A percentile compares a stretch with the other conserved stretches of the same genome.
These are phyloP conservation scores for Hippophae rhamnoides DNA, from an alignment of 306 rosid genomes.

Conservation along the genomic window DNA sequence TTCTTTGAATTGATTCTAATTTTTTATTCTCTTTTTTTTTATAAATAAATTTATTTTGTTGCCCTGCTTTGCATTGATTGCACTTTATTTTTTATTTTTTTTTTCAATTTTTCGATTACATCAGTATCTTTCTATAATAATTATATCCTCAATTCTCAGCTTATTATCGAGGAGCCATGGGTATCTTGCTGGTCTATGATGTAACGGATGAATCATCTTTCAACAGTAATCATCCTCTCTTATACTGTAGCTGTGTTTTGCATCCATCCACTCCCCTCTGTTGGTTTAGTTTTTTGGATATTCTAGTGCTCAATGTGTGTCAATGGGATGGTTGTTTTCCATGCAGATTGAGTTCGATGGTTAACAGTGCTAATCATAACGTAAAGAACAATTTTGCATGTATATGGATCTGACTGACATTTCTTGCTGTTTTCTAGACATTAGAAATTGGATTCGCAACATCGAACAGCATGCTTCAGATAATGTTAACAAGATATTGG, in stretches of 20 bases:
- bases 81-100: neutral
- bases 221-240: constrained; percentile 55
- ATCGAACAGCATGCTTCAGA: constrained; percentile 97
- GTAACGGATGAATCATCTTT: constrained; percentile 93
- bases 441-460: constrained; percentile 91
- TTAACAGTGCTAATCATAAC: neutral
- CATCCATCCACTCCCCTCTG: neutral
- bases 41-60: neutral
- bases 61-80: neutral
- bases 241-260: constrained; percentile 2
- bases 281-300: neutral
- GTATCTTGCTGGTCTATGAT: constrained; percentile 87
- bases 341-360: constrained; percentile 1
- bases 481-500: constrained; percentile 83
- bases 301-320: neutral
- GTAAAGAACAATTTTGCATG: neutral
- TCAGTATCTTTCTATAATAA: neutral
- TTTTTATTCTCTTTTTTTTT: neutral
- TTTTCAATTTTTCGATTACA: neutral
- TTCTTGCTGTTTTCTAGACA: constrained; percentile 35
- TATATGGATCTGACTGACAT: constrained; percentile 8
- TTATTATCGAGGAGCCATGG: constrained; percentile 98
- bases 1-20: no score
- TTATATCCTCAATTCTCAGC: constrained; percentile 38
- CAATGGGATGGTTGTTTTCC: neutral